Conservation (phyloP, 2,329 filamentous ascomycete species). For the Penicillium sp. region DNA sequence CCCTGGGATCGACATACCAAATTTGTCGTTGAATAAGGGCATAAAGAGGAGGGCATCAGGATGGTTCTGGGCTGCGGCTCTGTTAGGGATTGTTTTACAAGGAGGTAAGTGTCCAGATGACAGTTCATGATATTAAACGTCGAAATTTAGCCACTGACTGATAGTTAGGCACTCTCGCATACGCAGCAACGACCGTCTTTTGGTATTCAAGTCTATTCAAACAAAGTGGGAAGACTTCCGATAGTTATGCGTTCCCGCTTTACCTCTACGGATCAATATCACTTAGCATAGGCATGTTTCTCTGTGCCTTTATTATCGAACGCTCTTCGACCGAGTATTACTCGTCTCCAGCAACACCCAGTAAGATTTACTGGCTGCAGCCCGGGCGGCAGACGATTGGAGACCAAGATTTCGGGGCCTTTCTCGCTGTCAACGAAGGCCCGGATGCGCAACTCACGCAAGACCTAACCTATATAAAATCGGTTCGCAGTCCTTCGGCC, state of each 20-base stretch:
- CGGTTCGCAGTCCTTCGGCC: conserved; percentile 25
- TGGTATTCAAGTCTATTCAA: conserved; percentile 32
- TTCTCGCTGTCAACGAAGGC: conserved; percentile 36
- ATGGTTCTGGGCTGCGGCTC: conserved; percentile 38
- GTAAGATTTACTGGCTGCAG: conserved; percentile 45
- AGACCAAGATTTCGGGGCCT: conserved; percentile 46
- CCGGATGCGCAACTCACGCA: conserved; percentile 18
- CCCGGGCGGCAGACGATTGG: conserved; percentile 43
- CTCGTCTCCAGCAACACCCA: conserved; percentile 29
- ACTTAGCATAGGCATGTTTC: conserved; percentile 40
- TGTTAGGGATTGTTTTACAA: conserved; percentile 34
- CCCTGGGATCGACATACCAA: conserved; percentile 38
- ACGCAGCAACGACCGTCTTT: conserved; percentile 37
- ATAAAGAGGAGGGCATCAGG: conserved; percentile 33
- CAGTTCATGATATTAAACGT: background rate
- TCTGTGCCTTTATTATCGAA: conserved; percentile 42
- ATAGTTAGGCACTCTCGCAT: conserved; percentile 25
- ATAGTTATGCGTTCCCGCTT: conserved; percentile 41
- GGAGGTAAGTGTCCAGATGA: conserved; percentile 27
- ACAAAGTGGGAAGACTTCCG: conserved; percentile 30
- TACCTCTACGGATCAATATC: conserved; percentile 39
- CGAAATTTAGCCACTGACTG: conserved; percentile 9
- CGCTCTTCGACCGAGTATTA: conserved; percentile 36
- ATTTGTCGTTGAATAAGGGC: conserved; percentile 43
- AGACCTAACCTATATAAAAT: conserved; percentile 35